Evolutionary conservation across 345 rosid genomes (phyloP).

Genomic region (Excoecaria agallocha): DNA sequence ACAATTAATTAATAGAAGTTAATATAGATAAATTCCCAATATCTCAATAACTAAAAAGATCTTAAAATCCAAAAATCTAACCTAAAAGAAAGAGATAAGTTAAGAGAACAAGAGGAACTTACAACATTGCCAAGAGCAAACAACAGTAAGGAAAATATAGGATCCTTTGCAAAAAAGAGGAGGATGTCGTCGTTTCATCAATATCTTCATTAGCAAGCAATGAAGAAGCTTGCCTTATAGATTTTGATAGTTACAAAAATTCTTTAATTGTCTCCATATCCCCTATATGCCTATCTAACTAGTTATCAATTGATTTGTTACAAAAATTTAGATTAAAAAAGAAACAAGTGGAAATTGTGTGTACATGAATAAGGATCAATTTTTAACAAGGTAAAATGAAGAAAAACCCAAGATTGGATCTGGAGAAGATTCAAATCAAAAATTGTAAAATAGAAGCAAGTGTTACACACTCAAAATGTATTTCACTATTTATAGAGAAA

Average conservation of each 20-base stretch:
- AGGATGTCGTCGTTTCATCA: constrained; percentile 52
- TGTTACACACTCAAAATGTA: not conserved
- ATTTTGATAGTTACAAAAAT: constrained; percentile 74
- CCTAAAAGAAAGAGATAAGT: too few relatives aligned
- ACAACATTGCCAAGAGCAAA: constrained; percentile 89
- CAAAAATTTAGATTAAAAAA: not conserved
- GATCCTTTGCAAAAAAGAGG: constrained; percentile 56
- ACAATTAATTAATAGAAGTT: too few relatives aligned
- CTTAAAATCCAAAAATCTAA: too few relatives aligned
- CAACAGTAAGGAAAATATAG: constrained; percentile 74
- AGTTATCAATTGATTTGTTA: not conserved
- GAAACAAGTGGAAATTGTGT: not conserved
- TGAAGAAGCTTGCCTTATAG: constrained; percentile 80
- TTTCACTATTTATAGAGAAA: too few relatives aligned
- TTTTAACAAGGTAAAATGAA: not conserved
- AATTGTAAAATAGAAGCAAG: not conserved
- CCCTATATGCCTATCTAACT: not conserved
- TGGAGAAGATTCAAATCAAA: not conserved
- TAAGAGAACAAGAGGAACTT: constrained; percentile 31
- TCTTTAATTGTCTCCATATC: constrained; percentile 96
- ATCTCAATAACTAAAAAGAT: too few relatives aligned
- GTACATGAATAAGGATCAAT: not conserved
- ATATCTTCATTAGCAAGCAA: constrained; percentile 89
- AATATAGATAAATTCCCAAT: too few relatives aligned
- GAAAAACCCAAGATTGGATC: constrained; percentile 4